Evolutionary conservation across 108 stramenopile genomes (phyloP).

Genomic region (Fragilaria radians): DNA sequence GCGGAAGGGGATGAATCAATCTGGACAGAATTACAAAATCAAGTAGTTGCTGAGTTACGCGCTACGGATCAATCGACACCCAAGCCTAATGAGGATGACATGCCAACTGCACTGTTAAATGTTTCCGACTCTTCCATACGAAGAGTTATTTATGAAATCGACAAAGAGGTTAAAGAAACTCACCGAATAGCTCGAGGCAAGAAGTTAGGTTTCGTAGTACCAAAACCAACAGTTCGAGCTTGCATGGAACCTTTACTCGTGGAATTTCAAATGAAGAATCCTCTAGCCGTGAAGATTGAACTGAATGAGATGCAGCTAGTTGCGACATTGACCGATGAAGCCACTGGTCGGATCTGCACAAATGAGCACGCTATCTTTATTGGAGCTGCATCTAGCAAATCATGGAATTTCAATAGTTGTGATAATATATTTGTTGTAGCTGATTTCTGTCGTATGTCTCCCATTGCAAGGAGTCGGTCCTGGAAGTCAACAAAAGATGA

Average conservation of each 20-base stretch:
- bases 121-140: conserved; percentile 54
- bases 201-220: conserved; percentile 29
- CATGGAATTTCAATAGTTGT: conserved; percentile 67
- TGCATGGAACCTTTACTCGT: conserved; percentile 67
- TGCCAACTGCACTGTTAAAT: conserved; percentile 25
- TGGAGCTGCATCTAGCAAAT: conserved; percentile 7
- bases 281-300: conserved; percentile 51
- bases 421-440: conserved; percentile 43
- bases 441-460: conserved; percentile 53
- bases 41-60: conserved; percentile 55
- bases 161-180: conserved; percentile 57
- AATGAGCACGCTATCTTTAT: conserved; percentile 57
- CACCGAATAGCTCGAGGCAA: conserved; percentile 50
- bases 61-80: conserved; percentile 1
- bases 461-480: conserved; percentile 12
- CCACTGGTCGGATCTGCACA: conserved; percentile 36
- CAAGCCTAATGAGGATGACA: conserved; percentile 18
- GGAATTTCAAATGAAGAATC: conserved; percentile 53
- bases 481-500: conserved; percentile 23
- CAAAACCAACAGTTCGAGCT: conserved; percentile 43
- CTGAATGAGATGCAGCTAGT: conserved; percentile 67
- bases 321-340: conserved; percentile 34
- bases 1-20: conserved; percentile 25
- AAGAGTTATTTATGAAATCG: conserved; percentile 59
- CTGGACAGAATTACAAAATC: conserved; percentile 65